Evolutionary conservation across 2,329 filamentous ascomycete species (phyloP), one percentile per base, ranked within the genome.

Genomic region (Talaromyces sp.): DNA sequence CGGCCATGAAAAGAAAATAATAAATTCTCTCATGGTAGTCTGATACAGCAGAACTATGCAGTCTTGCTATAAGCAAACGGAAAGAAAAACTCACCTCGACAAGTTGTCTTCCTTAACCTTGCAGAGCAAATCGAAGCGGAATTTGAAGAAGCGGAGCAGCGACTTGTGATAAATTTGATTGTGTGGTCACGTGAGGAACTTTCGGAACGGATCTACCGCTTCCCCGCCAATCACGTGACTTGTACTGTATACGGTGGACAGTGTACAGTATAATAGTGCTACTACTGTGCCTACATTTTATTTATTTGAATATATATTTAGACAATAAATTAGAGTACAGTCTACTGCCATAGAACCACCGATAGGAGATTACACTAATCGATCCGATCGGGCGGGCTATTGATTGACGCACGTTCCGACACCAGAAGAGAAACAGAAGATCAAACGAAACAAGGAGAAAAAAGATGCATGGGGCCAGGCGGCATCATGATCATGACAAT

Each of bases 31-130:
- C 4, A 27, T 16, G 50, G 27, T 12, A 31, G 36, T 40, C 3
- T 40, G 34, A 14, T 40, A 34, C 33, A 34, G 33, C 33, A 34
- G 33, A 23, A 34, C 33, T 27, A 52, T 40, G 27, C 62, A 54
- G 36, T 27, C 27, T 36, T 28, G 10, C n/a, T 33, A 33, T 27
- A 40, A n/a, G 36, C 36, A n/a, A 16, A 40, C 3, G n/a, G 42
- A 7, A 36, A 12, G 12, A 36, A 47, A 23, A 18, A 73, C 81
- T 74, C 71, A 85, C 83, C 82, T 85, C 79, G 81, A 84, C 83
- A 85, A 80, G 70, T 77, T 85, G 82, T 85, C 82, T 83, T 85
- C 83, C 83, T 85, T 79, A 85, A 83, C 82, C 82, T 82, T 81
- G 10, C 73, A 71, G 30, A 74, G 71, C 74, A 75, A 72, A 76